Evolutionary conservation across 2,329 filamentous ascomycete species (phyloP).

Genomic region (Paraconiothyrium brasiliense): DNA sequence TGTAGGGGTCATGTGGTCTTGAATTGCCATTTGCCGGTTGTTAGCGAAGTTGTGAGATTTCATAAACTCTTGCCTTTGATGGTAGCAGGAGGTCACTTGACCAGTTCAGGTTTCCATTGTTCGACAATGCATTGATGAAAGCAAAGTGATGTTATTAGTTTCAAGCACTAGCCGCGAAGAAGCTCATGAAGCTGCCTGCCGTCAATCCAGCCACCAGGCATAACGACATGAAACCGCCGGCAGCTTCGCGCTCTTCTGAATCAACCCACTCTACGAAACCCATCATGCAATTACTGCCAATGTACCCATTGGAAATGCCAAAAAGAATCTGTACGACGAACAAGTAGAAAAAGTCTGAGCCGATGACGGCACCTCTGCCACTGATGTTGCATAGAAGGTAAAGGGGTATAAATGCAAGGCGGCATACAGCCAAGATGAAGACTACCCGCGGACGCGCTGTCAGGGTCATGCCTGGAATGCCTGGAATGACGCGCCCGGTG

Average conservation of each 20-base stretch:
- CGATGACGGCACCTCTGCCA: conserved; percentile 71
- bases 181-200: conserved; percentile 88
- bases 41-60: not conserved
- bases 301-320: conserved; percentile 85
- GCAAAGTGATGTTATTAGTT: not conserved
- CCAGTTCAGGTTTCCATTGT: not conserved
- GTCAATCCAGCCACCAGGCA: conserved; percentile 87
- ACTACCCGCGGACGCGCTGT: conserved; percentile 71
- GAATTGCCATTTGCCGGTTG: not conserved
- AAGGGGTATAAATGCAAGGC: conserved; percentile 79
- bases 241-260: conserved; percentile 83
- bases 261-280: conserved; percentile 83
- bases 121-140: not conserved
- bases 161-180: conserved; percentile 66
- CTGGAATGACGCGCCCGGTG: conserved; percentile 74
- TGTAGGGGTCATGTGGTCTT: not conserved
- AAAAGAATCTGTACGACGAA: conserved; percentile 83
- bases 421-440: conserved; percentile 71
- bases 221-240: conserved; percentile 92
- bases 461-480: conserved; percentile 64
- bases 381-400: conserved; percentile 91
- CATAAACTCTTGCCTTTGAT: not conserved
- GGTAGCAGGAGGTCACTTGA: not conserved
- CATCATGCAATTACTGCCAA: conserved; percentile 93
- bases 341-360: conserved; percentile 89